Conservation (phyloP, 108 stramenopile species). For the Nannochloropsis salina region DNA sequence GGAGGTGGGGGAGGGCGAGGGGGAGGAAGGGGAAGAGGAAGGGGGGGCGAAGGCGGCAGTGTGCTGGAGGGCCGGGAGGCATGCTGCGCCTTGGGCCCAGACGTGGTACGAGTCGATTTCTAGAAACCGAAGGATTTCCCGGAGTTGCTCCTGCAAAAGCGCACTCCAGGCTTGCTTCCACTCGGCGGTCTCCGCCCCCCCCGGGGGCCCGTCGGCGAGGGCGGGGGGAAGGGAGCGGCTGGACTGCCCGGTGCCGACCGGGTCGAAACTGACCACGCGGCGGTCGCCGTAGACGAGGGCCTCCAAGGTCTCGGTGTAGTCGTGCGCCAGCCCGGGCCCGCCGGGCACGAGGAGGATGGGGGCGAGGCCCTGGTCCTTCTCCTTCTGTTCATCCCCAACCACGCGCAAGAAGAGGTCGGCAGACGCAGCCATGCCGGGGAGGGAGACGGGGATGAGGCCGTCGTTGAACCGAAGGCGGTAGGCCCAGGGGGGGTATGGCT, state of each 20-base stretch:
- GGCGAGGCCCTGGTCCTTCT: slow-evolving; percentile 18
- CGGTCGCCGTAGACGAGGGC: slow-evolving; percentile 33
- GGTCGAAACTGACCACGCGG: slow-evolving; percentile 38
- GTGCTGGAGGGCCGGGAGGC: not conserved
- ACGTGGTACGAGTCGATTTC: not conserved
- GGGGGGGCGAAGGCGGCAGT: not conserved
- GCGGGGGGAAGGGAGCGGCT: not conserved
- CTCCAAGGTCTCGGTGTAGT: slow-evolving; percentile 47
- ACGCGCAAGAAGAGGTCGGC: slow-evolving; percentile 27
- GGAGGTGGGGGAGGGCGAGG: slow-evolving; percentile 18
- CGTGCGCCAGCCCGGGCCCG: slow-evolving; percentile 42
- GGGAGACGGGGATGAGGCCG: slow-evolving; percentile 30
- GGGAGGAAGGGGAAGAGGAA: slow-evolving; percentile 14
- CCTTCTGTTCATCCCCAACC: slow-evolving; percentile 33
- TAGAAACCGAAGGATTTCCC: not conserved
- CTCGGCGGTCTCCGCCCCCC: not conserved
- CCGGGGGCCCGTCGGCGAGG: not conserved
- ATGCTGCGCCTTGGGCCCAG: not conserved
- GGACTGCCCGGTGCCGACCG: slow-evolving; percentile 43
- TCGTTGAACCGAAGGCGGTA: slow-evolving; percentile 42
- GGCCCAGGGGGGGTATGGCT: slow-evolving; percentile 47
- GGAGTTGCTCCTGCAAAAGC: not conserved
- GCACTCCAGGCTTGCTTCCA: slow-evolving; percentile 15
- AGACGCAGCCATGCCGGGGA: slow-evolving; percentile 26
- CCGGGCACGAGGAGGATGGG: slow-evolving; percentile 39